Base-by-base conservation (phyloP, 345 rosid genomes). In the Erucastrum elatum region DNA sequence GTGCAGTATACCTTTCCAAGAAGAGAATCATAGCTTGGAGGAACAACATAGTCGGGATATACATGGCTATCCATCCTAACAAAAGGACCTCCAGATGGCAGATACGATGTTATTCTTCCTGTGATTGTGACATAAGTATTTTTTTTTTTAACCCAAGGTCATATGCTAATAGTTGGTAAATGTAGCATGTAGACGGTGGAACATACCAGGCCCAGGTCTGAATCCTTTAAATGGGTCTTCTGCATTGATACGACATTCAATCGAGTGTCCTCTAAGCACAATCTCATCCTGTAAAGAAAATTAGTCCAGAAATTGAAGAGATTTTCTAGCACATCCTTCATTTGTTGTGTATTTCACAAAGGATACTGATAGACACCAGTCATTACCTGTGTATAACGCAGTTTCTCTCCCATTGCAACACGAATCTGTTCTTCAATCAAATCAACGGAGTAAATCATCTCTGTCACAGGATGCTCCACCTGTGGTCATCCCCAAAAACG, bases 381-480 rank as follows among this genome's bases (percentile, higher is more conserved):
- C 70, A 61, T 82, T 35, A 35, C 98, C 97, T 95, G 99, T 72
- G 81, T 92, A 85, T 85, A 90, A 44, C 82, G 84, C 71, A 92
- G 91, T 87, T 91, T 95, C 80, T 91, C 94, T 79, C 98, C 99
- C 98, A 89, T 91, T 68, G 98, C 99, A 64, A 91, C 98, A n/a
- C 87, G 89, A 77, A 95, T 95, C 88, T 93, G 99, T 75, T 95
- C 99, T 83, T 92, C 99, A 51, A 95, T 92, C 91, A 95, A 86
- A 82, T 95, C 99, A 77, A 90, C 96, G 13, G 97, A 90, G 77
- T 90, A 95, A 79, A 95, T 95, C 99, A 92, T 95, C 86, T 95
- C 98, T 16, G 99, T 95, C 46, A 95, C 98, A 69, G 99, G 99
- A 84, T 94, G 99, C 86, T 95, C 99, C 72, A 94, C 97, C 98